These are phyloP conservation scores for Populus simonii DNA, from an alignment of 345 rosid genomes.

Conservation along the genomic window DNA sequence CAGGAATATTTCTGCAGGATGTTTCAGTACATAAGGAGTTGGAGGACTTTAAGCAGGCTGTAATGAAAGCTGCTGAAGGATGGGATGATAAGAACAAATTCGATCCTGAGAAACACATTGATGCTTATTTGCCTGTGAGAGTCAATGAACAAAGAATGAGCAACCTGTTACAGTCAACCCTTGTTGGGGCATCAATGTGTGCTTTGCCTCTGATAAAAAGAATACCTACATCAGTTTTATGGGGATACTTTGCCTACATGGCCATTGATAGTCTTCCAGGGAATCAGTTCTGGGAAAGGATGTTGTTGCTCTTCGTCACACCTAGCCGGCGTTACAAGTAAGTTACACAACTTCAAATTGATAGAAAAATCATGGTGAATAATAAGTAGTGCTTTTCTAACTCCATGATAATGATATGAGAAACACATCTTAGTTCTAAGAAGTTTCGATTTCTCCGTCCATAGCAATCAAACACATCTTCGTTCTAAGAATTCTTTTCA, in stretches of 20 bases:
- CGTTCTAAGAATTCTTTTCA: background rate
- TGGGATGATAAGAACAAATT: conserved; percentile 43
- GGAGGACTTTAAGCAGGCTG: conserved; percentile 64
- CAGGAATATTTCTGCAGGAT: conserved; percentile 34
- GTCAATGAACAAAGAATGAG: conserved; percentile 80
- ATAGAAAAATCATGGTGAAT: background rate
- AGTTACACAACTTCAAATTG: conserved; percentile 5
- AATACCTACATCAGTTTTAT: conserved; percentile 76
- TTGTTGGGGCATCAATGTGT: conserved; percentile 52
- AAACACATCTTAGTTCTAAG: background rate
- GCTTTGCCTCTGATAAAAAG: conserved; percentile 56
- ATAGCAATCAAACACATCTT: background rate
- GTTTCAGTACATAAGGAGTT: conserved; percentile 55
- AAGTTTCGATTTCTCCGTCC: background rate
- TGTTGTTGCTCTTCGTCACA: conserved; percentile 64
- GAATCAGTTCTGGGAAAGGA: conserved; percentile 86
- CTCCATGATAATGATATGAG: background rate
- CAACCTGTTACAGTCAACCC: conserved; percentile 72
- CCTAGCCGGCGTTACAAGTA: conserved; percentile 72
- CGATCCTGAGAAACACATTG: conserved; percentile 70
- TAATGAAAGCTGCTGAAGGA: conserved; percentile 55
- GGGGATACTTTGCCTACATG: conserved; percentile 95
- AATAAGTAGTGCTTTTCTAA: background rate
- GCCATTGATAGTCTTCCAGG: conserved; percentile 89
- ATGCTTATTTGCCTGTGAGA: conserved; percentile 66